Evolutionary conservation across 78 protist species (phyloP).

Genomic region (Dictyostelium intermedium): DNA sequence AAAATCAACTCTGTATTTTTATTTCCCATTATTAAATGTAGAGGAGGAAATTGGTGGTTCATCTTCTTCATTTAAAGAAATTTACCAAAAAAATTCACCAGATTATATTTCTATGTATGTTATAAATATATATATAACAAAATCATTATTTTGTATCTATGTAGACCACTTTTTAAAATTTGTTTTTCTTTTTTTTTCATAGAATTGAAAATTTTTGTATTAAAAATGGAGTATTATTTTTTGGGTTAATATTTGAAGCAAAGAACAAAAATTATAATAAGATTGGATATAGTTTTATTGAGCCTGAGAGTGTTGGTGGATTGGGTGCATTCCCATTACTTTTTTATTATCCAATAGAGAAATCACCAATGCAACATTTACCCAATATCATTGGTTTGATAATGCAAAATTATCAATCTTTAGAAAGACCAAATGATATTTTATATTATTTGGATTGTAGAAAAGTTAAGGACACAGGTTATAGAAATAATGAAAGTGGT

Average conservation of each 20-base stretch:
- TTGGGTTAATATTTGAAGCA: slow-evolving; percentile 34
- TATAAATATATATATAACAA: not conserved
- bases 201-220: slow-evolving; percentile 37
- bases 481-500: not conserved
- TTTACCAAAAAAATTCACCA: slow-evolving; percentile 19
- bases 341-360: slow-evolving; percentile 41
- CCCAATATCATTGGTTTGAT: slow-evolving; percentile 63
- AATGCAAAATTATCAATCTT: not conserved
- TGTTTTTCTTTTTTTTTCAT: not conserved
- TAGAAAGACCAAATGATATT: slow-evolving; percentile 47
- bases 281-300: slow-evolving; percentile 48
- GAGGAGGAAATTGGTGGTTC: slow-evolving; percentile 75
- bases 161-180: too few species aligned
- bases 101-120: slow-evolving; percentile 40
- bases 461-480: not conserved
- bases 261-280: slow-evolving; percentile 15
- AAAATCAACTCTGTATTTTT: slow-evolving; percentile 34
- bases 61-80: slow-evolving; percentile 18
- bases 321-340: slow-evolving; percentile 37
- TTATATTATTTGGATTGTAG: slow-evolving; percentile 40
- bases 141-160: too few species aligned
- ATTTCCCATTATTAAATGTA: slow-evolving; percentile 46
- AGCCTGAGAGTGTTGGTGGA: slow-evolving; percentile 10
- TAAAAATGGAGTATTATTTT: slow-evolving; percentile 31
- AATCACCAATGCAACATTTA: slow-evolving; percentile 52